phyloP scores from a whole-genome alignment of 2,329 filamentous ascomycete species.

The Colletotrichum theobromicola region DNA sequence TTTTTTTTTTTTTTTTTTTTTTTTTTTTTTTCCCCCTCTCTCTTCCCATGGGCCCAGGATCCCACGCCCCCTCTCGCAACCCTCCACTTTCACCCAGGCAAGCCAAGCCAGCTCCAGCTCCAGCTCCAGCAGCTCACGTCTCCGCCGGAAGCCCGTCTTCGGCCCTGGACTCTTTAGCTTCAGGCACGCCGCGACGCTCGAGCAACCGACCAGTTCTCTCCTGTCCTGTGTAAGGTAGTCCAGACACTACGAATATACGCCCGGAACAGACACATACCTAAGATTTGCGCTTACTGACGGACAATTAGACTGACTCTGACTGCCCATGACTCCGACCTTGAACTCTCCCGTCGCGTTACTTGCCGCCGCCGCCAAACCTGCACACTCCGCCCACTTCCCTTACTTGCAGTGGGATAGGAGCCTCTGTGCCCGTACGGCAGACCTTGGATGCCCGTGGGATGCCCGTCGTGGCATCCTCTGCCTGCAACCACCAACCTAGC shows the following conservation, averaged over 20 bases:
- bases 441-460: neutral
- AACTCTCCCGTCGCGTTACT: neutral
- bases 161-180: neutral
- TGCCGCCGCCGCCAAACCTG: neutral
- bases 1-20: no score
- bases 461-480: neutral
- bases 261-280: neutral
- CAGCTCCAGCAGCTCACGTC: neutral
- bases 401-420: neutral
- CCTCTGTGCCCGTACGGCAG: neutral
- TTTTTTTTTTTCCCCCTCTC: neutral
- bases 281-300: neutral
- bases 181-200: neutral
- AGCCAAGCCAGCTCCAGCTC: neutral
- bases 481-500: neutral
- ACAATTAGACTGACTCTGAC: neutral
- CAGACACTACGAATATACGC: neutral
- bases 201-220: neutral
- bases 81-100: neutral
- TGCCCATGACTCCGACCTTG: neutral
- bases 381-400: conserved; percentile 2
- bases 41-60: neutral
- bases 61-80: neutral
- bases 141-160: neutral
- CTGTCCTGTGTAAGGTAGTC: neutral